phyloP scores from a whole-genome alignment of 208 protist species.

The Entamoeba nuttalli region DNA sequence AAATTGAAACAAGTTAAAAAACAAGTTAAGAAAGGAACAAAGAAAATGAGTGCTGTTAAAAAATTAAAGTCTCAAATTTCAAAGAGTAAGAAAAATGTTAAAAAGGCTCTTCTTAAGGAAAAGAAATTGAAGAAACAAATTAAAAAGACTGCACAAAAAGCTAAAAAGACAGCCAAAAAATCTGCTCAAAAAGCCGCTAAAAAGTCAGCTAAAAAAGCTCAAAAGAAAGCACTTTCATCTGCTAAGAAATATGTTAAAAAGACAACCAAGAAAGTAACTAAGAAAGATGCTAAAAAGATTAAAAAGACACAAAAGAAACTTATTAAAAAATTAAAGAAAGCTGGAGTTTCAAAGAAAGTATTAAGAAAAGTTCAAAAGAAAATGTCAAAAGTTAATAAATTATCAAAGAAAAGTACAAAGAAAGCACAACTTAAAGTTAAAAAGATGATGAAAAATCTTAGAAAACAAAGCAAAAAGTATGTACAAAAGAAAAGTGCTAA shows the following conservation, averaged over 20 bases:
- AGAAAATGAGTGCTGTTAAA: background rate
- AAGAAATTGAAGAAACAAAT: background rate
- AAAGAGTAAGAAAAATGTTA: background rate
- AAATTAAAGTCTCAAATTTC: background rate
- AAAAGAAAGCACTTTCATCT: background rate
- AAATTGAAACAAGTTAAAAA: background rate
- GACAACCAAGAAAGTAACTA: background rate
- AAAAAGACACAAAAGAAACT: background rate
- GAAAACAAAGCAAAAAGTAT: background rate
- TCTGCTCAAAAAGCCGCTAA: background rate
- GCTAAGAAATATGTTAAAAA: background rate
- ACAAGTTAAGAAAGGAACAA: background rate
- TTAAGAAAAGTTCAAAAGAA: background rate
- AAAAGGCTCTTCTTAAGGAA: background rate
- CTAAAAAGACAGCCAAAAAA: background rate
- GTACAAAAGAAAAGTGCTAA: too few species aligned
- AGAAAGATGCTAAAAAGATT: background rate
- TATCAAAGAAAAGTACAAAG: background rate
- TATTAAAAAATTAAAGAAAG: background rate
- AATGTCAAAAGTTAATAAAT: background rate
- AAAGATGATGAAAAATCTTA: background rate
- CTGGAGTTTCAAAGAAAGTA: background rate
- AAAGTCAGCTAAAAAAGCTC: background rate
- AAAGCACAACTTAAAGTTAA: background rate
- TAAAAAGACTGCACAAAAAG: background rate